These are phyloP conservation scores for Saccharomycopsis javanensis DNA, from an alignment of 805 yeast species.

Conservation along the genomic window DNA sequence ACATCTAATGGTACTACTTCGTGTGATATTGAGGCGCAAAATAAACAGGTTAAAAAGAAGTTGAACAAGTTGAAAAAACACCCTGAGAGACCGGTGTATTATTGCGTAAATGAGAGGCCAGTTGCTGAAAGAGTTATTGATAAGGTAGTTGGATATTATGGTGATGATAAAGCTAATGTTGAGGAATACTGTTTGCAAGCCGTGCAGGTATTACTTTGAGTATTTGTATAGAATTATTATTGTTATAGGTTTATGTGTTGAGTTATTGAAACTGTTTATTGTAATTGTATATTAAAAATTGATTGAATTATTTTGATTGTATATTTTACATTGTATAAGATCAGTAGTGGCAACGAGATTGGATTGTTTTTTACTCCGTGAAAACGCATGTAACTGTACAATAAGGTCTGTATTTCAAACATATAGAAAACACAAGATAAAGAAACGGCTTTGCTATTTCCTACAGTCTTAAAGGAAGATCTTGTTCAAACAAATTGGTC, in stretches of 20 bases:
- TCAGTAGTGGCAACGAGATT: too few relatives aligned
- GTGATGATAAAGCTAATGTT: neutral
- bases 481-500: constrained; percentile 26
- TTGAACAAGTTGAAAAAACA: constrained; percentile 5
- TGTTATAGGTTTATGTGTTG: too few relatives aligned
- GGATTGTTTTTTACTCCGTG: neutral
- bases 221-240: too few relatives aligned
- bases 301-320: too few relatives aligned
- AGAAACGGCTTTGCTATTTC: neutral
- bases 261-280: too few relatives aligned
- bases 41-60: constrained; percentile 14
- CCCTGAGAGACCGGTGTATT: neutral
- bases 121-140: constrained; percentile 16
- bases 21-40: constrained; percentile 18
- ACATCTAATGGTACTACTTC: constrained; percentile 16
- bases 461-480: constrained; percentile 22
- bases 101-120: constrained; percentile 14
- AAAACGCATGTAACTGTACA: neutral
- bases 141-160: constrained; percentile 16
- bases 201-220: neutral
- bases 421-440: too few relatives aligned
- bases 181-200: constrained; percentile 10
- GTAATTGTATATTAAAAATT: too few relatives aligned
- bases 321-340: too few relatives aligned
- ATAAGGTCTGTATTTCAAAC: neutral